Conservation (phyloP, 2,329 filamentous ascomycete species). For the Penicillium sp. region DNA sequence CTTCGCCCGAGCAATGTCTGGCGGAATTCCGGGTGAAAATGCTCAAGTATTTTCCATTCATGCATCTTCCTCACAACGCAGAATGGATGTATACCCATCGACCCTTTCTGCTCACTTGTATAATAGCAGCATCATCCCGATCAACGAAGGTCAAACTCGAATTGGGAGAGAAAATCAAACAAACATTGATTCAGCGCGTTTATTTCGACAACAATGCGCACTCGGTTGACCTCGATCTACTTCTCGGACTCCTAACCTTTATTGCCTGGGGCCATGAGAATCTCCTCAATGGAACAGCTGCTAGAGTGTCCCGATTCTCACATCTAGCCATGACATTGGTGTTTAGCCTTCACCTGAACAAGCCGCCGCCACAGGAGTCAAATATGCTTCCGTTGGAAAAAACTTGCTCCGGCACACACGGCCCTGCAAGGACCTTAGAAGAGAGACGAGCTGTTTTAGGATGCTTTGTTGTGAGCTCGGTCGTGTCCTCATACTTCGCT, state of each 20-base stretch:
- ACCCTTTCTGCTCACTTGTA: conserved; percentile 55
- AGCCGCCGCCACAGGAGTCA: conserved; percentile 5
- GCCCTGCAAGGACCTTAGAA: conserved; percentile 42
- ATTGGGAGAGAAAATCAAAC: conserved; percentile 45
- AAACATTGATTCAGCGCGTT: conserved; percentile 49
- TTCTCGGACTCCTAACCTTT: conserved; percentile 52
- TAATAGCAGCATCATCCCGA: conserved; percentile 50
- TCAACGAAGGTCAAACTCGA: conserved; percentile 43
- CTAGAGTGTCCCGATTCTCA: conserved; percentile 7
- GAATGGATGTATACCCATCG: conserved; percentile 40
- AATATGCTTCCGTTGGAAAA: conserved; percentile 6
- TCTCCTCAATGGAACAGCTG: conserved; percentile 13
- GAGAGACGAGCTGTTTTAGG: conserved; percentile 53
- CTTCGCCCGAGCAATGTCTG: conserved; percentile 41
- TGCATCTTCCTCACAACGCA: conserved; percentile 43
- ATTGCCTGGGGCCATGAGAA: conserved; percentile 43
- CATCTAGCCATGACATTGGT: conserved; percentile 15
- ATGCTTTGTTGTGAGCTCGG: conserved; percentile 47
- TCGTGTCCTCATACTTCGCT: conserved; percentile 44
- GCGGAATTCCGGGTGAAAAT: conserved; percentile 44
- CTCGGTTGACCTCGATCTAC: conserved; percentile 45
- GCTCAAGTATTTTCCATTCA: conserved; percentile 49
- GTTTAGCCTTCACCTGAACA: conserved; percentile 20
- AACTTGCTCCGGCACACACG: not conserved
- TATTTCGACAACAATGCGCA: conserved; percentile 45